Percentiles rank a stretch among this genome's conserved stretches.
Evolutionary conservation across 1,284 basidiomycete genomes (phyloP).

Genomic region (Trichosporon inkin): DNA sequence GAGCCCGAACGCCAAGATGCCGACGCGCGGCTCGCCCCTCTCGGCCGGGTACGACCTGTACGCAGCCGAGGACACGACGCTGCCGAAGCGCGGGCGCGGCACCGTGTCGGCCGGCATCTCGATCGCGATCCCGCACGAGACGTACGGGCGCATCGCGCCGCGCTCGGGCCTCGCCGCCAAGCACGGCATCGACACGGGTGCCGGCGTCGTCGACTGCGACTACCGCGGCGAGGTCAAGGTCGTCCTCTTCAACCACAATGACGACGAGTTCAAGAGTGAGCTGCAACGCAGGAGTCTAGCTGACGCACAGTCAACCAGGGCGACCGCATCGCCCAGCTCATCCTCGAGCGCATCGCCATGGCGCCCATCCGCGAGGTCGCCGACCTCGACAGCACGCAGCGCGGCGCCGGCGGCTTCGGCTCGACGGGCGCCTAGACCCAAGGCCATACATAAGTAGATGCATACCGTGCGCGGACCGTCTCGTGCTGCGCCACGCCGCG

Average conservation of each 20-base stretch:
- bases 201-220: conserved; percentile 93
- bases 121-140: conserved; percentile 84
- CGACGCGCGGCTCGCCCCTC: conserved; percentile 77
- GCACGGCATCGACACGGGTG: conserved; percentile 94
- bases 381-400: conserved; percentile 72
- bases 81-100: conserved; percentile 82
- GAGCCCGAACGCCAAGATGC: conserved; percentile 74
- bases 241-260: conserved; percentile 88
- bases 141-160: conserved; percentile 93
- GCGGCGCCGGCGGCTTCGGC: conserved; percentile 87
- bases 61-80: conserved; percentile 70
- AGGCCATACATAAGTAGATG: too few species aligned
- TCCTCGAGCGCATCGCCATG: conserved; percentile 84
- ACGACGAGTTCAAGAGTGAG: conserved; percentile 79
- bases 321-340: conserved; percentile 90
- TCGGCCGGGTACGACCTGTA: conserved; percentile 95
- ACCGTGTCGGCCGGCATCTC: conserved; percentile 85
- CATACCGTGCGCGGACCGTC: neutral
- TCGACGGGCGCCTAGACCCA: conserved; percentile 69
- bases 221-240: conserved; percentile 90
- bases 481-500: neutral
- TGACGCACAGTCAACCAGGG: conserved; percentile 70
- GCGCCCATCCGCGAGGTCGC: conserved; percentile 81
- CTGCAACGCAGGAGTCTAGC: conserved; percentile 13
- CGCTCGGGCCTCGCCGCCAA: conserved; percentile 91